Percentiles rank a stretch among this genome's conserved stretches.
phyloP scores from a whole-genome alignment of 2,329 filamentous ascomycete species.

The Venturia effusa region DNA sequence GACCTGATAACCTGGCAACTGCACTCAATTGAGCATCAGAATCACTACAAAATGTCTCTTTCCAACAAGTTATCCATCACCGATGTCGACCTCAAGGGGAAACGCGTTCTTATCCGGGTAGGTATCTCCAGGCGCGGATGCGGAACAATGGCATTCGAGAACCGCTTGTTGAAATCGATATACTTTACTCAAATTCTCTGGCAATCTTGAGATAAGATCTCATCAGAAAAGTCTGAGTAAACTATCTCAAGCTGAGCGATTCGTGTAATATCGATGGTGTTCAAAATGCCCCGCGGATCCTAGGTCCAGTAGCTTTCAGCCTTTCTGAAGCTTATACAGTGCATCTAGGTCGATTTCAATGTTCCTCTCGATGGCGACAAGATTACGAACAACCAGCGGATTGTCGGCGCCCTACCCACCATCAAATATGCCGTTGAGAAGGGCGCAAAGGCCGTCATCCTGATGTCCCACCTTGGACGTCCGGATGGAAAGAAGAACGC shows the following conservation, averaged over 20 bases:
- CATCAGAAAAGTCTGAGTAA: neutral
- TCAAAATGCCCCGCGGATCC: neutral
- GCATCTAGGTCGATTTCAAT: slow-evolving; percentile 89
- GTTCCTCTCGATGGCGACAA: slow-evolving; percentile 88
- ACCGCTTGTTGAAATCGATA: neutral
- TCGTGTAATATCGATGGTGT: neutral
- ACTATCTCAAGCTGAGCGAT: neutral
- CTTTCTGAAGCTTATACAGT: neutral
- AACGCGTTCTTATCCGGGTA: slow-evolving; percentile 95
- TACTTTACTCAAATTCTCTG: neutral
- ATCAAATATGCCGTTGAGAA: slow-evolving; percentile 90
- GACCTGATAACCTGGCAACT: neutral
- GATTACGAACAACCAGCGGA: slow-evolving; percentile 97
- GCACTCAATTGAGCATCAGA: neutral
- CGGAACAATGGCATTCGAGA: neutral
- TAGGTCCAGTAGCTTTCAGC: no score
- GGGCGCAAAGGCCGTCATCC: slow-evolving; percentile 81
- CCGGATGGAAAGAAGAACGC: slow-evolving; percentile 80
- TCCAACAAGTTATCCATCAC: slow-evolving; percentile 96
- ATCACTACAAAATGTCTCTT: slow-evolving; percentile 70
- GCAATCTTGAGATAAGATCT: neutral
- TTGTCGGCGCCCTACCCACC: slow-evolving; percentile 86
- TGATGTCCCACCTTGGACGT: slow-evolving; percentile 98
- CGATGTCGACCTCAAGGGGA: slow-evolving; percentile 94
- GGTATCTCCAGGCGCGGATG: slow-evolving; percentile 23